Conservation (phyloP, 257 asterid genomes). For the Solanum commersonii region DNA sequence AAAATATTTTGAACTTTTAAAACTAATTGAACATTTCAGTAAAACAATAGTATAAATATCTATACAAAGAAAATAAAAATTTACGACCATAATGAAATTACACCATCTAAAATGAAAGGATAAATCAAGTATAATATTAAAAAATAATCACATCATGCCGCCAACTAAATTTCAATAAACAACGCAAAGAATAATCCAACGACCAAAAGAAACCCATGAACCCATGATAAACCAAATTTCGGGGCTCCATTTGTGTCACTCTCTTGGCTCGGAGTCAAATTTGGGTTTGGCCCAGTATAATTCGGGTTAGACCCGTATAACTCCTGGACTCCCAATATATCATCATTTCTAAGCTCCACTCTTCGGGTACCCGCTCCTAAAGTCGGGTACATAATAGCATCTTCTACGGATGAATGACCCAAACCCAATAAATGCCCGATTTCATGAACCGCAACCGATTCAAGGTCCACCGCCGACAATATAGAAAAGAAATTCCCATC, state of each 20-base stretch:
- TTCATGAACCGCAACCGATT: constrained; percentile 87
- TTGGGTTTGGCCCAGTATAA: constrained; percentile 31
- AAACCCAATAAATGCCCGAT: constrained; percentile 87
- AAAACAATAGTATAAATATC: neutral
- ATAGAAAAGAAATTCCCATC: constrained; percentile 15
- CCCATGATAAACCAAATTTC: neutral
- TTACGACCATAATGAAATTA: neutral
- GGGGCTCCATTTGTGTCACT: constrained; percentile 33
- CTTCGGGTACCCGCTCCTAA: constrained; percentile 50
- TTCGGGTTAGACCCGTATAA: constrained; percentile 82
- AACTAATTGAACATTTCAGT: neutral
- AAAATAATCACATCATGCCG: neutral
- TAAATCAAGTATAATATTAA: neutral
- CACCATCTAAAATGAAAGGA: neutral
- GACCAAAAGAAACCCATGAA: neutral
- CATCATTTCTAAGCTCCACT: constrained; percentile 58
- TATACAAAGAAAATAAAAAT: neutral
- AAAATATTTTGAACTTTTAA: no score
- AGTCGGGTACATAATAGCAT: constrained; percentile 73
- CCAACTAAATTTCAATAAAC: neutral
- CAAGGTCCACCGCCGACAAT: constrained; percentile 61
- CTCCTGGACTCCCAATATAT: constrained; percentile 51
- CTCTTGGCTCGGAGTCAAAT: constrained; percentile 24
- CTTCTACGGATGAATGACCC: constrained; percentile 81
- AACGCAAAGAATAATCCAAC: constrained; percentile 10